Base-by-base conservation (phyloP, 2,329 filamentous ascomycete genomes). In the Sclerotinia trifoliorum region DNA sequence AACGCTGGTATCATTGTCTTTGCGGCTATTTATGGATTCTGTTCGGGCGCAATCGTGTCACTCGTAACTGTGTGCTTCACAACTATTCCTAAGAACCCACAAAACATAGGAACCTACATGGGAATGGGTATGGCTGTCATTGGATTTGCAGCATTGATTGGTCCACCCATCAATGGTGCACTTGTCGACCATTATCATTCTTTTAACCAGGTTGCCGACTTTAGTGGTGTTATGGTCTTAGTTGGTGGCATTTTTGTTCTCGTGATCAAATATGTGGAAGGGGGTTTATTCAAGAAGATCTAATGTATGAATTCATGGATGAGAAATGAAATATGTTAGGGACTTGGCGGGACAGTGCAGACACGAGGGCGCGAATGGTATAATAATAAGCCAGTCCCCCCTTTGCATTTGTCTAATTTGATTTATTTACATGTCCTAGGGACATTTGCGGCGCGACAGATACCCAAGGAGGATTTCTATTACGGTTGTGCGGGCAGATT, bases 31-130 rank as follows among this genome's bases (percentile, higher is more conserved):
- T 70, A 66, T 54, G 69, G 69, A 10, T 70, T 70, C 46, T 69
- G 55, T 21, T 70, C 67, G 1, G 79, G 78, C 3, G 75, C 75
- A 0, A 77, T 79, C 39, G 72, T 80, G 10, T 77, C 76, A 17
- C 65, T 75, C 2, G 69, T 74, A 65, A 63, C 70, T 1, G 69
- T 72, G 5, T 70, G 68, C 39, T 49, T 74, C 1, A 58, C 72
- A 6, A 66, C 68, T 15, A 78, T 88, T 2, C 81, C 83, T 0
- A 87, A 85, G 2, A 87, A 91, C 68, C 83, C 91, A 32, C 81
- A 85, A 39, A 83, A 91, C 76, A 88, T 93, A 52, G 91, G 91
- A 17, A 84, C 88, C 2, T 84, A 90, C n/a, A 87, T 86, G 8
- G 91, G 91, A 0, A 83, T 85, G 1, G 83, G 85, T 19, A 90